These are phyloP conservation scores for Botrytis fragariae DNA, from an alignment of 2,329 filamentous ascomycete genomes.

Conservation along the genomic window DNA sequence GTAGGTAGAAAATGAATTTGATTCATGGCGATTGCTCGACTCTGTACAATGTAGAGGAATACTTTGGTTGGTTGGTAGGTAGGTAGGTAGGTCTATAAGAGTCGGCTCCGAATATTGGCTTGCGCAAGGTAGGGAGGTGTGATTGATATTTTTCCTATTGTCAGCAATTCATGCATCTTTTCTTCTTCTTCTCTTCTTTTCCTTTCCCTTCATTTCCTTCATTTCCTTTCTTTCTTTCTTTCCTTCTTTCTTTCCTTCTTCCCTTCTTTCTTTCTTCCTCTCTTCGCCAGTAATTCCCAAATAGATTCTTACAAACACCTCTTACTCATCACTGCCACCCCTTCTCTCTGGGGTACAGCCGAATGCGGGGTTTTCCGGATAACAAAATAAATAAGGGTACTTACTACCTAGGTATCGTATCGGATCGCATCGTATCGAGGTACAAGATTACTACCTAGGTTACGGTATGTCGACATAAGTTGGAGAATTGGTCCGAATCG, in stretches of 20 bases:
- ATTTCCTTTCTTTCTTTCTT: background rate
- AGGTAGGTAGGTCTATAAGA: background rate
- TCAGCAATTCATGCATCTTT: background rate
- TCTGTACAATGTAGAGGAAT: background rate
- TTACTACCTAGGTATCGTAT: background rate
- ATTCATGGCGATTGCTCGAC: background rate
- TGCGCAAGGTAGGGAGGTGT: background rate
- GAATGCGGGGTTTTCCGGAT: conserved; percentile 1
- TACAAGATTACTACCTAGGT: background rate
- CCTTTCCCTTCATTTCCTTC: rapidly evolving
- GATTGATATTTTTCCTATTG: background rate
- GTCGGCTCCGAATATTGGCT: background rate
- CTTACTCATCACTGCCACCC: background rate
- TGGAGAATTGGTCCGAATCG: conserved; percentile 2
- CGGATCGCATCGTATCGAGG: background rate
- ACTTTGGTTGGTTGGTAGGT: background rate
- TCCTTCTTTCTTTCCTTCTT: background rate
- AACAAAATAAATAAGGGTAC: background rate
- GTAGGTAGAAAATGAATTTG: background rate
- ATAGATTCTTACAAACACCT: background rate
- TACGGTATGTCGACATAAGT: background rate
- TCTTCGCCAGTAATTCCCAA: background rate
- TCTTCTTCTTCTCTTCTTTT: background rate
- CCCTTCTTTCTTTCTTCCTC: too few species aligned
- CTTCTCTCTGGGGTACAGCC: conserved; percentile 6